These are phyloP conservation scores for Heritiera littoralis DNA, from an alignment of 345 rosid species.

Conservation along the genomic window DNA sequence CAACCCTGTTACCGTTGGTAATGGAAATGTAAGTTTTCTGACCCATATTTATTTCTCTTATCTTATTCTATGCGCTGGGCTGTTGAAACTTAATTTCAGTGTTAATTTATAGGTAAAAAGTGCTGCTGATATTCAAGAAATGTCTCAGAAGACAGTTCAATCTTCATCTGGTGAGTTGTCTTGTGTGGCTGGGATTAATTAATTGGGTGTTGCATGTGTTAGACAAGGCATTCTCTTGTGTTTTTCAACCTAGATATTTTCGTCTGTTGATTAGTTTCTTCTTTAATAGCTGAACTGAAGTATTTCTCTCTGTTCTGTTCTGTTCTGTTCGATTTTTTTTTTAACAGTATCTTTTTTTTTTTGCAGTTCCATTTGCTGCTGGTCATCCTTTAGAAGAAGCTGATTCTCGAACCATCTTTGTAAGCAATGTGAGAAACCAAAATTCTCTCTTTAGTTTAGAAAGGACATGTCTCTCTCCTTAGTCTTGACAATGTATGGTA, in stretches of 20 bases:
- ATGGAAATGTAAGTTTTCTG: slow-evolving; percentile 66
- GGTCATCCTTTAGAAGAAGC: slow-evolving; percentile 74
- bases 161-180: slow-evolving; percentile 61
- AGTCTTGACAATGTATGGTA: slow-evolving; percentile 23
- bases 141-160: slow-evolving; percentile 41
- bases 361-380: slow-evolving; percentile 55
- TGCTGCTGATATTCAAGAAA: slow-evolving; percentile 37
- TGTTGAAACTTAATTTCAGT: slow-evolving; percentile 22
- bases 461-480: background rate
- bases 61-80: slow-evolving; percentile 16
- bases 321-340: background rate
- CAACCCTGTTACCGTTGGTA: slow-evolving; percentile 37
- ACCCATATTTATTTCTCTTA: slow-evolving; percentile 3
- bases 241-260: slow-evolving; percentile 13
- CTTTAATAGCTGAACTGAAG: background rate
- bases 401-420: slow-evolving; percentile 85
- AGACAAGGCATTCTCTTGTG: background rate
- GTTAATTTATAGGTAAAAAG: slow-evolving; percentile 49
- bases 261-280: background rate
- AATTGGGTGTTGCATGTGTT: background rate
- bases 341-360: background rate
- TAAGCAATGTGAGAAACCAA: slow-evolving; percentile 68
- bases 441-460: background rate
- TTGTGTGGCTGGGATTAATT: background rate
- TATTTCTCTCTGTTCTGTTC: slow-evolving; percentile 18